Evolutionary conservation across 768 basidiomycete species (phyloP), one percentile per base, ranked within the genome.

Genomic region (Mycena rosella): DNA sequence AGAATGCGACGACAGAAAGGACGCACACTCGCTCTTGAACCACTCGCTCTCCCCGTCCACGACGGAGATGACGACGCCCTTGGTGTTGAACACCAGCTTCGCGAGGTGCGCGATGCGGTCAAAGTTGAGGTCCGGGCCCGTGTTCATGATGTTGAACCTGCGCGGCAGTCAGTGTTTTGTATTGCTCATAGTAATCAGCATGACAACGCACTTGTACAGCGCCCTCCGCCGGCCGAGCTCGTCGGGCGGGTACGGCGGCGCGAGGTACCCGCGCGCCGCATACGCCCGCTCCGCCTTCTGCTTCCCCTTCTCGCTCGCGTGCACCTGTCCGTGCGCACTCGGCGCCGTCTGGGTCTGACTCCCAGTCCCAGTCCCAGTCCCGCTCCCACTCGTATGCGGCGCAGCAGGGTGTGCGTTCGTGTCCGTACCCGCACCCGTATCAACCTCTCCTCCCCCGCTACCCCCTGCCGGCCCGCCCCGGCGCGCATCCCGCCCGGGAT

Each of bases 81-180:
- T 94, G 2, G 96, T 93, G 74, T 87, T 92, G 79, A 98, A 98
- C 9, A 98, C 96, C 44, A 98, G 82, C 80, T 96, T 96, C 44
- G 93, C 93, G 29, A 98, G 86, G 77, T 97, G 95, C 18, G 91
- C 94, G 70, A 98, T 96, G 20, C 96, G 88, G 78, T 98, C 96
- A 75, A 98, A 98, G 76, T 97, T 96, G 68, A 88, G 83, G 76
- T 98, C 96, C 11, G 90, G 84, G 18, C 90, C 89, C 0, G 95
- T 96, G 69, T 93, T 89, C 87, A 95, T 91, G 54, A 98, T 92
- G 72, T 96, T 95, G 82, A 95, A 96, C 70, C 94, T 93, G 68
- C 30, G 29, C 8, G 6, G 9, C 34, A n/a, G n/a, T n/a, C n/a
- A n/a, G n/a, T n/a, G n/a, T n/a, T 29, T 36, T 26, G 15, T 30